Evolutionary conservation across 352 stramenopile genomes (phyloP).

Genomic region (Peronosclerospora sorghi): DNA sequence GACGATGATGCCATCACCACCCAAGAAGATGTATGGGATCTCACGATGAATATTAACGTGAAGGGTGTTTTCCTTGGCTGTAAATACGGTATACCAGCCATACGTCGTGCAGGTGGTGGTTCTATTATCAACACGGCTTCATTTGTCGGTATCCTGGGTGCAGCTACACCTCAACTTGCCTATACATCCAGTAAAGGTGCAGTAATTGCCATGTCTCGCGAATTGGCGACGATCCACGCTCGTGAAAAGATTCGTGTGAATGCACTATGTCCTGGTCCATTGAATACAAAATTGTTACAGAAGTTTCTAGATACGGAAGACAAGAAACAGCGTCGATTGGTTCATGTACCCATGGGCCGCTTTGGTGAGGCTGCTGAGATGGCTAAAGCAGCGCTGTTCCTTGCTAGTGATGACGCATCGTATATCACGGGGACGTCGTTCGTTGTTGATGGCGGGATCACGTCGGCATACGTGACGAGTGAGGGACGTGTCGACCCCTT

Average conservation of each 20-base stretch:
- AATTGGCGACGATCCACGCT: constrained; percentile 77
- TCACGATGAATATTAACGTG: constrained; percentile 84
- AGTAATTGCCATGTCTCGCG: constrained; percentile 78
- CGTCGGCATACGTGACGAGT: constrained; percentile 76
- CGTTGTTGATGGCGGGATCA: constrained; percentile 83
- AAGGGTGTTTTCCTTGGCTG: constrained; percentile 85
- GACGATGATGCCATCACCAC: constrained; percentile 73
- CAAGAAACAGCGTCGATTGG: constrained; percentile 78
- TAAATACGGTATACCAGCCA: constrained; percentile 78
- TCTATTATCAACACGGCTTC: constrained; percentile 86
- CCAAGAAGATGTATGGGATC: constrained; percentile 72
- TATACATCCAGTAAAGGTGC: constrained; percentile 85
- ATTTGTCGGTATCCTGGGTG: constrained; percentile 72
- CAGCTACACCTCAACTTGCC: constrained; percentile 77
- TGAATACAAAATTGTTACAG: constrained; percentile 82
- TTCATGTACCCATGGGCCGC: constrained; percentile 81
- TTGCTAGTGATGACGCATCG: constrained; percentile 74
- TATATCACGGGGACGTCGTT: constrained; percentile 84
- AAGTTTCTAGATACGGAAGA: constrained; percentile 79
- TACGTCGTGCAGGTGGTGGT: constrained; percentile 63
- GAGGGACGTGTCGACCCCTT: constrained; percentile 74
- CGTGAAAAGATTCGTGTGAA: constrained; percentile 85
- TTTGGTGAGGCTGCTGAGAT: constrained; percentile 82
- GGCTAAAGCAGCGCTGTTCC: constrained; percentile 80
- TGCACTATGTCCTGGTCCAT: constrained; percentile 67